A percentile compares a stretch with the other conserved stretches of the same genome.
Evolutionary conservation across 73 alveolate genomes (phyloP).

Genomic region (Tetrahymena malaccensis): DNA sequence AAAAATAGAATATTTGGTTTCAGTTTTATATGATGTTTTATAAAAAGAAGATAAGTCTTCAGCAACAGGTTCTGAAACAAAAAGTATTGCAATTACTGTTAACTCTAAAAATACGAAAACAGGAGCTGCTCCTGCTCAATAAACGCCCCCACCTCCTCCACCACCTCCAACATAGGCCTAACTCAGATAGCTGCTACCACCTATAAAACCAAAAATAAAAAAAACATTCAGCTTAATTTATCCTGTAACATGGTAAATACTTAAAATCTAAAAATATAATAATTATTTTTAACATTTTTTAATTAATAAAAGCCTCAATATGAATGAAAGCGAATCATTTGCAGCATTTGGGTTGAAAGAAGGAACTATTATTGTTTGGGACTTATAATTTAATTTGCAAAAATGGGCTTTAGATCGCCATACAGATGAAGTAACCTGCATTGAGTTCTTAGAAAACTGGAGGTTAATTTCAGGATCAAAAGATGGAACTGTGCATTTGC

Average conservation of each 20-base stretch:
- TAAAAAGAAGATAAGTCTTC: background rate
- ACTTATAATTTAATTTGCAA: background rate
- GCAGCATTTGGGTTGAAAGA: conserved; percentile 18
- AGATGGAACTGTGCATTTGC: conserved; percentile 33
- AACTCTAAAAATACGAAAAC: background rate
- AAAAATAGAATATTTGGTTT: conserved; percentile 1
- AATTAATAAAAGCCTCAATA: background rate
- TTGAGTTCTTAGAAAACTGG: conserved; percentile 26
- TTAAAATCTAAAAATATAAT: background rate
- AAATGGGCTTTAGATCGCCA: conserved; percentile 27
- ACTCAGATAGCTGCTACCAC: background rate
- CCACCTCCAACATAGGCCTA: background rate
- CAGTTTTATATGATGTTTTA: background rate
- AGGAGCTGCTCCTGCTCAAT: background rate
- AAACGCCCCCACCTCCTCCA: background rate
- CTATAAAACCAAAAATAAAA: background rate
- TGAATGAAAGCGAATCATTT: background rate
- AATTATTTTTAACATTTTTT: background rate
- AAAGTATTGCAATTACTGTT: background rate
- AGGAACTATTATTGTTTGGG: conserved; percentile 23
- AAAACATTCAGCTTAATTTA: background rate
- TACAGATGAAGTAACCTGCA: background rate
- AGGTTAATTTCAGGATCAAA: conserved; percentile 28
- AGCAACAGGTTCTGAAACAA: background rate
- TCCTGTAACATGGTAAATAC: background rate